phyloP scores from a whole-genome alignment of 2,329 filamentous ascomycete species.

The Xylaria hypoxylon region DNA sequence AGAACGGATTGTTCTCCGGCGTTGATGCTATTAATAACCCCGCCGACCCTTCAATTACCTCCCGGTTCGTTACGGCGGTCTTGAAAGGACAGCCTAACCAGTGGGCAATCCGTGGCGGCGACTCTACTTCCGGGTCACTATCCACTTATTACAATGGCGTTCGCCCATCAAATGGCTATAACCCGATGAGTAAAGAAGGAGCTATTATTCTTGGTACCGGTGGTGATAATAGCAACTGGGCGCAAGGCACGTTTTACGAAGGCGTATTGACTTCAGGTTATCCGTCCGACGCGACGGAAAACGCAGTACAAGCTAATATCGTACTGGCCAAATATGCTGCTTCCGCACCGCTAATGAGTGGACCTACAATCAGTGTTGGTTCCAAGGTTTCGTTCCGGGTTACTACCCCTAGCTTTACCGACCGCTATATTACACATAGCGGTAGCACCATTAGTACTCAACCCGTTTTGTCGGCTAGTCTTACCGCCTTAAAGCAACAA shows the following conservation, averaged over 20 bases:
- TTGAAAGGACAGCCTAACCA: conserved; percentile 67
- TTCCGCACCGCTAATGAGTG: conserved; percentile 58
- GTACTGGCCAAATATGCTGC: conserved; percentile 69
- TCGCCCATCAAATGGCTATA: conserved; percentile 66
- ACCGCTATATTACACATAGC: conserved; percentile 66
- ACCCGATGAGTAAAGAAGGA: conserved; percentile 73
- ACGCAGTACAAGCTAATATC: conserved; percentile 69
- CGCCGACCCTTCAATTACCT: conserved; percentile 63
- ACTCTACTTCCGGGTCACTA: conserved; percentile 64
- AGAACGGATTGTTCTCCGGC: conserved; percentile 74
- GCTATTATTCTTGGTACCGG: conserved; percentile 75
- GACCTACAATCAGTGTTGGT: conserved; percentile 59
- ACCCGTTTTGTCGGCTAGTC: conserved; percentile 63
- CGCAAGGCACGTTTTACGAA: conserved; percentile 74
- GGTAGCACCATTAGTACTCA: conserved; percentile 65
- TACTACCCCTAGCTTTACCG: conserved; percentile 66
- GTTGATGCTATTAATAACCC: conserved; percentile 58
- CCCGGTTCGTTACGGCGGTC: conserved; percentile 67
- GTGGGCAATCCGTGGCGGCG: conserved; percentile 70
- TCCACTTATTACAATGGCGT: conserved; percentile 67
- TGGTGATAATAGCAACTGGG: conserved; percentile 70
- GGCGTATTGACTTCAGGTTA: conserved; percentile 73
- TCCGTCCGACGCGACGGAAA: conserved; percentile 69
- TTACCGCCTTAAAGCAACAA: conserved; percentile 60
- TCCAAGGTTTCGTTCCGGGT: conserved; percentile 63